Percentiles rank a stretch among this genome's conserved stretches.
phyloP scores from a whole-genome alignment of 2,329 filamentous ascomycete genomes.

The Exophiala spinifera region DNA sequence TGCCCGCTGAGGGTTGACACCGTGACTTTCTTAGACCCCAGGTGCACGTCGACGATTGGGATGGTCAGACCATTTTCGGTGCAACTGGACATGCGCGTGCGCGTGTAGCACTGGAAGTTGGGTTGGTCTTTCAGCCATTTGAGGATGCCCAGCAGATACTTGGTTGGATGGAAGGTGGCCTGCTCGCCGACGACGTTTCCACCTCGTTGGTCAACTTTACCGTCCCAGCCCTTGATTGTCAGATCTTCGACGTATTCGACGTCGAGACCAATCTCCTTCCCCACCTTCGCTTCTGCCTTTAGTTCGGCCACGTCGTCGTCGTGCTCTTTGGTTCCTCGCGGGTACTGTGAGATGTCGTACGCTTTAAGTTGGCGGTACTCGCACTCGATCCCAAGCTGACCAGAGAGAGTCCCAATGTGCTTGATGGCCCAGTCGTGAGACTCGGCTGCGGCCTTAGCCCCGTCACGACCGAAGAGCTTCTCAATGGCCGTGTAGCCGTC shows the following conservation, averaged over 20 bases:
- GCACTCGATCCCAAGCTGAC: slow-evolving; percentile 53
- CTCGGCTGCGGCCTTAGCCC: slow-evolving; percentile 50
- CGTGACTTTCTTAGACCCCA: slow-evolving; percentile 46
- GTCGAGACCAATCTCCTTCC: slow-evolving; percentile 45
- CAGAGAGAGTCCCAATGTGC: slow-evolving; percentile 50
- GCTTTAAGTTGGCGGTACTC: slow-evolving; percentile 53
- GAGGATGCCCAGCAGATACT: slow-evolving; percentile 53
- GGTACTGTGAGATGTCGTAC: slow-evolving; percentile 52
- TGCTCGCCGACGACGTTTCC: slow-evolving; percentile 49
- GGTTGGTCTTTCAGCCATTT: slow-evolving; percentile 51
- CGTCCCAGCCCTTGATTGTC: slow-evolving; percentile 53
- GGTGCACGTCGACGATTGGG: slow-evolving; percentile 33
- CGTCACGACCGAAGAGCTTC: slow-evolving; percentile 51
- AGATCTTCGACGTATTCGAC: slow-evolving; percentile 42
- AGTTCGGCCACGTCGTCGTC: slow-evolving; percentile 46
- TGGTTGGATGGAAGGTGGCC: slow-evolving; percentile 57
- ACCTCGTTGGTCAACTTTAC: slow-evolving; percentile 50
- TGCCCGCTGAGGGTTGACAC: slow-evolving; percentile 48
- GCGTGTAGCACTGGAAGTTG: slow-evolving; percentile 54
- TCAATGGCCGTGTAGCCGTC: slow-evolving; percentile 52
- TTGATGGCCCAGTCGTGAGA: slow-evolving; percentile 55
- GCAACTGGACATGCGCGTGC: slow-evolving; percentile 49
- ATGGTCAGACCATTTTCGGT: slow-evolving; percentile 51
- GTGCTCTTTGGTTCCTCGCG: slow-evolving; percentile 42
- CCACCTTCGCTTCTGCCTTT: slow-evolving; percentile 46